Conservation (phyloP, 2,329 filamentous ascomycete genomes). For the Colletotrichum scovillei region DNA sequence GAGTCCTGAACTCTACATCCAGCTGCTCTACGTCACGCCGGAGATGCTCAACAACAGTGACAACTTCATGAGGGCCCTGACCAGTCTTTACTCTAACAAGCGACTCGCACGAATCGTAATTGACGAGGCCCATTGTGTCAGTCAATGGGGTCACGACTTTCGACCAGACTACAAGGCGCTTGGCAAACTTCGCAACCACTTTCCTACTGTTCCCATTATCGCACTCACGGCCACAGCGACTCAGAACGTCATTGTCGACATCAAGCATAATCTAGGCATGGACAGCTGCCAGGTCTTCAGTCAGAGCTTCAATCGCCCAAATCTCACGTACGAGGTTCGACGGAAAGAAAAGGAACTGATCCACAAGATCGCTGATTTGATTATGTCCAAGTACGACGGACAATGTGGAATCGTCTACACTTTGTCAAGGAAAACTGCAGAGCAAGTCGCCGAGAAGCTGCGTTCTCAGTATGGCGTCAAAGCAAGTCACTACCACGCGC, state of each 20-base stretch:
- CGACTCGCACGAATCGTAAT: conserved; percentile 93
- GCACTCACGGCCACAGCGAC: conserved; percentile 96
- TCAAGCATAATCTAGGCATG: conserved; percentile 92
- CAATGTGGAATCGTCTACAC: conserved; percentile 95
- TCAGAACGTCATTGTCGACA: conserved; percentile 89
- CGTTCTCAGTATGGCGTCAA: conserved; percentile 70
- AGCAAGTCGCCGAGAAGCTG: conserved; percentile 80
- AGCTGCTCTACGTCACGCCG: conserved; percentile 94
- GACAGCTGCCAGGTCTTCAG: conserved; percentile 80
- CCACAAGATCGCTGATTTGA: conserved; percentile 70
- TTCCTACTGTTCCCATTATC: conserved; percentile 88
- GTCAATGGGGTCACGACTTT: conserved; percentile 99
- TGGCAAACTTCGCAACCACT: conserved; percentile 77
- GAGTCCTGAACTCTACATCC: conserved; percentile 80
- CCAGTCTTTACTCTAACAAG: conserved; percentile 73
- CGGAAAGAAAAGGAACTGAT: conserved; percentile 63
- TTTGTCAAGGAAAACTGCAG: conserved; percentile 84
- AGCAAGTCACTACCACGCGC: conserved; percentile 89
- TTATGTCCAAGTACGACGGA: conserved; percentile 74
- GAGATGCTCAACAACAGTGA: conserved; percentile 93
- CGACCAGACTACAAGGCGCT: conserved; percentile 93
- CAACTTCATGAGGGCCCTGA: conserved; percentile 73
- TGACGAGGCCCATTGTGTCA: conserved; percentile 99
- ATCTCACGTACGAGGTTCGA: conserved; percentile 88
- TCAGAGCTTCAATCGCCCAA: conserved; percentile 97